Base-by-base conservation (phyloP, 345 rosid species). In the Raphanus raphanistrum region DNA sequence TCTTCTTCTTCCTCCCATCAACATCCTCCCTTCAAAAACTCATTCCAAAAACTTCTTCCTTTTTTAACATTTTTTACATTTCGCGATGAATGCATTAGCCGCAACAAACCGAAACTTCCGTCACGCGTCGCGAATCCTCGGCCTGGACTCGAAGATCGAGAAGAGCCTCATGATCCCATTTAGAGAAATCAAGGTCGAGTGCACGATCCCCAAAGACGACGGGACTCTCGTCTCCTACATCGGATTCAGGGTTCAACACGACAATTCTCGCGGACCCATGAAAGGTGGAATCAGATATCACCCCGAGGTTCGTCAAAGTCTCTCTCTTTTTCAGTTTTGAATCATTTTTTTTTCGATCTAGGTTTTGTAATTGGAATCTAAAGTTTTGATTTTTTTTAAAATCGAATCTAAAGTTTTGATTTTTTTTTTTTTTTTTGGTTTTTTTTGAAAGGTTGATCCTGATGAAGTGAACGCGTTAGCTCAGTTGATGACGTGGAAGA, bases 241-340 rank as follows among this genome's bases (percentile, higher is more conserved):
- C 63, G 98, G 99, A 75, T 96, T 96, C 72, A 89, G 99, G 85
- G 96, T 96, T n/a, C 99, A 96, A 55, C 97, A 96, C 72, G 99
- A 96, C 78, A 93, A 96, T 84, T 83, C 99, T 58, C 97, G 99
- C 48, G 99, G 99, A 12, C 98, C 98, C 84, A 96, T 96, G 99
- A 96, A 96, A 79, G 98, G 99, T n/a, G 99, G 99, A 21, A 96
- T 96, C 87, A 88, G 99, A 90, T 96, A 89, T 77, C 99, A 96
- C 81, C 99, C 90, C 50, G 98, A 96, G 99, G 99, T 93, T n/a
- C n/a, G 0, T 5, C 4, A 45, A 45, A 45, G 52, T 12, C 41
- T 45, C 16, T 12, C 52, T 1, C 52, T 13, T 45, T 45, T 41
- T 36, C 31, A 1, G 21, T 21, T 21, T 21, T 1, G 21, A 21